Evolutionary conservation across 441 rosid species (phyloP), one percentile per base, ranked within the genome.

Genomic region (Omphalea diandra): DNA sequence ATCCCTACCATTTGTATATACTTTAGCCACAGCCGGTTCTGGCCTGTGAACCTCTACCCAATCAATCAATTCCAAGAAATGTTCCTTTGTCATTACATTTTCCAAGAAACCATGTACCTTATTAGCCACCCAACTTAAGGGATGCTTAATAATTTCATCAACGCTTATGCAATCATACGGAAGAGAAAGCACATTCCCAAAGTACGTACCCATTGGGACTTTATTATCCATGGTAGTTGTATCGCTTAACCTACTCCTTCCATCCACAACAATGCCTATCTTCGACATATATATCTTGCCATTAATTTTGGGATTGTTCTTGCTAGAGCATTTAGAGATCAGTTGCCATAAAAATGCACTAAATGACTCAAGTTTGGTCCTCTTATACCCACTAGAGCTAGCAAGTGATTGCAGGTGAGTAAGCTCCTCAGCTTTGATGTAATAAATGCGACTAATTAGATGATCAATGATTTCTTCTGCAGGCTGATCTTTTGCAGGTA

Each of bases 11-110:
- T 18, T 52, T 61, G 79, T 29, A 38, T 87, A 88, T 43, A 91
- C 79, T 85, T 79, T 93, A 15, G 93, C 69, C 64, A 83, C 6
- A 6, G 78, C 80, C 9, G 84, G 82, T 53, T 65, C 75, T 0
- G 97, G 98, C 31, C 91, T 84, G 10, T 72, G 86, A 22, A 83
- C 88, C 78, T 93, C 96, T 17, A 91, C 90, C 96, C 94, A 91
- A 67, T 93, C 98, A 46, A 93, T 88, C 65, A 93, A 76, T 18
- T 82, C 88, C 67, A 88, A 72, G 80, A 91, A 91, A 71, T 93
- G 96, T 49, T 91, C 96, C 82, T 77, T 74, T 1, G 84, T 86
- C 41, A 67, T 79, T 0, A 86, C 77, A 3, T 55, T 69, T 60
- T 83, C 76, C 71, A 91, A 63, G 72, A 89, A 83, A 7, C 71